Base-by-base conservation (phyloP, 169 alveolate species). In the Babesia ovis region DNA sequence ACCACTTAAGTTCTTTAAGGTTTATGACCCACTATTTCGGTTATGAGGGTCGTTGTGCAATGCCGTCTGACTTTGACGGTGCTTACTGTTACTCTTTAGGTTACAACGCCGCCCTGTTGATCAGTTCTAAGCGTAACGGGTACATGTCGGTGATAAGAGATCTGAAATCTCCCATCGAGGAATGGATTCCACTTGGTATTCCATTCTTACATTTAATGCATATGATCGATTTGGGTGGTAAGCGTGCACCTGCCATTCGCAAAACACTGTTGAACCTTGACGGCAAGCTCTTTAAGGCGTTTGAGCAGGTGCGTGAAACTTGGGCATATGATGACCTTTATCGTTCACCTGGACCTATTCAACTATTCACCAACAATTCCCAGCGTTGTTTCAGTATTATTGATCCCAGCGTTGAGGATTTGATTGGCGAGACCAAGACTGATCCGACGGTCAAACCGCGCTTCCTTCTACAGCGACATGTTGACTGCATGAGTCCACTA, bases 41-140 rank as follows among this genome's bases (percentile, higher is more conserved):
- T 41, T 98, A 98, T 74, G 99, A 98, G 68, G 99, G 99, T 27
- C 95, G 99, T 74, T 95, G 99, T 79, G 99, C 99, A 34, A 89
- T 95, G 70, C 99, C 99, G 14, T 89, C 98, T 35, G 93, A 93
- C 70, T 98, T 98, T 82, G 99, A 98, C 76, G 89, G 98, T 39
- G 90, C 95, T 58, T 98, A 98, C 91, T 98, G 99, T 91, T 98
- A 97, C 80, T 95, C 98, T n/a, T 77, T 97, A 51, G 99, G 99
- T 56, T 91, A 94, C 60, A 94, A 90, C 57, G 98, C 99, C 18
- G 95, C 95, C 6, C 91, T 95, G 31, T 89, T 97, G 56, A 93
- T 95, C 32, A 89, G 85, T 48, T 86, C 94, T 48, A 89, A 90
- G 48, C 92, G 86, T 73, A 95, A 97, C 71, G 99, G 99, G 23